These are phyloP conservation scores for Oryza meyeriana DNA, from an alignment of 176 grass and related monocot species.

Conservation along the genomic window DNA sequence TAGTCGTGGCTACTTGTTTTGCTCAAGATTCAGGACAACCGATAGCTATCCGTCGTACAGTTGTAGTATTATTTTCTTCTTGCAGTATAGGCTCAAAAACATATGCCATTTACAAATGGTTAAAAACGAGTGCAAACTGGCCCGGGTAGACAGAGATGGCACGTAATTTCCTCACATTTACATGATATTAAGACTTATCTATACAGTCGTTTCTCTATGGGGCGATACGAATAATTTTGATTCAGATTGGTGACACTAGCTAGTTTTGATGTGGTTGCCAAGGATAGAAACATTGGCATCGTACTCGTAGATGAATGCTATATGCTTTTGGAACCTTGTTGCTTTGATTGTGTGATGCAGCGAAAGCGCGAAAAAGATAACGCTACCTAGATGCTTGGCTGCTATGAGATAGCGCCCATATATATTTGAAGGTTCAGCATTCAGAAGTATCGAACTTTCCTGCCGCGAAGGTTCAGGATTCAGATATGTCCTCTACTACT, in stretches of 20 bases:
- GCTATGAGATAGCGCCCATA: not conserved
- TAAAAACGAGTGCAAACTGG: not conserved
- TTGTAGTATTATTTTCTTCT: not conserved
- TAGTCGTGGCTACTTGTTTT: not conserved
- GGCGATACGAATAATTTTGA: not conserved
- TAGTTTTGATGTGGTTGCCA: not conserved
- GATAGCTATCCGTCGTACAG: not conserved
- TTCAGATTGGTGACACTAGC: not conserved
- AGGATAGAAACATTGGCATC: not conserved
- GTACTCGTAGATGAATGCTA: not conserved
- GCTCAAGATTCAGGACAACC: not conserved
- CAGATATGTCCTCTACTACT: not conserved
- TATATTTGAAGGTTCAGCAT: not conserved
- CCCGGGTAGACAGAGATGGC: not conserved
- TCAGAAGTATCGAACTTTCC: not conserved
- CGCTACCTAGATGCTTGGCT: not conserved
- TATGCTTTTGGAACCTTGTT: not conserved
- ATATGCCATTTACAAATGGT: not conserved
- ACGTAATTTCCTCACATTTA: not conserved
- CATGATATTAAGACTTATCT: not conserved
- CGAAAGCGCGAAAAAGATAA: not conserved
- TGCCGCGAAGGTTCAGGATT: not conserved
- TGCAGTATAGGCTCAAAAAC: not conserved
- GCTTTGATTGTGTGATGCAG: not conserved
- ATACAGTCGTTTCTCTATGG: not conserved